A percentile compares a stretch with the other conserved stretches of the same genome.
phyloP scores from a whole-genome alignment of 352 stramenopile genomes.

The Globisporangium emineosum region DNA sequence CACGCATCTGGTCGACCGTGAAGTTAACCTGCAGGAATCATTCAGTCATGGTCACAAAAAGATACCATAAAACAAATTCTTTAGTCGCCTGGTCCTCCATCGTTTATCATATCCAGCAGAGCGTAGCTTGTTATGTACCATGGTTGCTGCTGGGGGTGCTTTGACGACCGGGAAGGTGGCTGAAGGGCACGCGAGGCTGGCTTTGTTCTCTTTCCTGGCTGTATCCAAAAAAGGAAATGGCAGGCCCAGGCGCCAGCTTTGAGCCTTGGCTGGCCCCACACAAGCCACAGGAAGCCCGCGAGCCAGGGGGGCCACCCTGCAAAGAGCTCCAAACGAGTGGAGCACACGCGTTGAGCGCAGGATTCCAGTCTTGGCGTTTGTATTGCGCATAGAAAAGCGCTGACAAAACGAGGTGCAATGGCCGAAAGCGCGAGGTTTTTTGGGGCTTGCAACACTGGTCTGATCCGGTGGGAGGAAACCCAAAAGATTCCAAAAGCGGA shows the following conservation, averaged over 20 bases:
- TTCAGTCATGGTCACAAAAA: neutral
- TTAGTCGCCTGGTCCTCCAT: neutral
- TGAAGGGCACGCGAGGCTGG: constrained; percentile 17
- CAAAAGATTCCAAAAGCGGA: neutral
- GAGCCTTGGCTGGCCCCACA: neutral
- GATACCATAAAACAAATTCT: constrained; percentile 2
- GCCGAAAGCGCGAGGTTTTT: constrained; percentile 25
- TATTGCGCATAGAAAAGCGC: constrained; percentile 37
- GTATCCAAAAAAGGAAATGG: constrained; percentile 68
- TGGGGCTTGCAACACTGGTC: neutral
- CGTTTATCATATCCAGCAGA: neutral
- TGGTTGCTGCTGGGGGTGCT: constrained; percentile 39
- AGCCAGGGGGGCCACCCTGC: constrained; percentile 33
- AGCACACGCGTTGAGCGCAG: constrained; percentile 35
- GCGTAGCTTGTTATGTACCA: constrained; percentile 23
- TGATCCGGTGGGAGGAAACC: neutral
- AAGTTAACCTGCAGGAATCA: constrained; percentile 94
- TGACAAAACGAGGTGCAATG: constrained; percentile 39
- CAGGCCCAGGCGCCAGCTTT: constrained; percentile 10
- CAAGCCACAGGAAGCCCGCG: neutral
- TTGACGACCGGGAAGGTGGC: constrained; percentile 20
- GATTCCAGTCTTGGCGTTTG: constrained; percentile 7
- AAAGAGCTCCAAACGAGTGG: constrained; percentile 42
- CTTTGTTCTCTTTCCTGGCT: constrained; percentile 25
- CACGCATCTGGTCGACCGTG: constrained; percentile 99